Base-by-base conservation (phyloP, 805 yeast genomes). In the Metschnikowia borealis region DNA sequence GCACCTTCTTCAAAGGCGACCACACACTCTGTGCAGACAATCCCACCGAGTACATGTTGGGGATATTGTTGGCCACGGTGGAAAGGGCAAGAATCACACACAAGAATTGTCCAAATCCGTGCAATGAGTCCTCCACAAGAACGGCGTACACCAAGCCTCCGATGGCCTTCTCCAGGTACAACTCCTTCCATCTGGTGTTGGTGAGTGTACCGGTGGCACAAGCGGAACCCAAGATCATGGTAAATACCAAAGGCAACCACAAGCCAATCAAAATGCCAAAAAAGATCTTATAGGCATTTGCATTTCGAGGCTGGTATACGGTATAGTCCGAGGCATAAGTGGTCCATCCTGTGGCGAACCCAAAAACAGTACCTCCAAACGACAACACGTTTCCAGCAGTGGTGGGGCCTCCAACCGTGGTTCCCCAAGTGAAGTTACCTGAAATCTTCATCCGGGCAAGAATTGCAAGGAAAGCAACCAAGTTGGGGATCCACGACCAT, bases 311-410 rank as follows among this genome's bases (percentile, higher is more conserved):
- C 80, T 87, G 89, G 73, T 89, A 91, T 40, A 85, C 89, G 45
- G 96, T 89, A 72, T 90, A 91, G 71, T 90, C 97, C 47, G 96
- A 82, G 26, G 97, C 94, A 60, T 84, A 89, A 17, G 96, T 84
- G 50, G 95, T 82, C 97, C 97, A 90, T 55, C 97, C 97, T 48
- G 96, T 81, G 46, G 96, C 95, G 63, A 85, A 90, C 55, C 97
- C 97, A 61, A 81, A 90, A 55, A 87, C 67, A 40, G 94, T 70
- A 67, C 90, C 84, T 64, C 96, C 96, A 58, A 85, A 89, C 18
- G 92, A 82, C 50, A 90, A 73, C 17, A 88, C 90, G 61, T 67
- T 61, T 55, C 89, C 96, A 32, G 94, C 95, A 52, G 85, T 84
- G 29, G 81, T 75, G 21, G 73, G 63, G 53, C 96, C 96, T 38